Evolutionary conservation across 1,139 yeast genomes (phyloP), one percentile per base, ranked within the genome.

Genomic region (Diutina neorugosa): DNA sequence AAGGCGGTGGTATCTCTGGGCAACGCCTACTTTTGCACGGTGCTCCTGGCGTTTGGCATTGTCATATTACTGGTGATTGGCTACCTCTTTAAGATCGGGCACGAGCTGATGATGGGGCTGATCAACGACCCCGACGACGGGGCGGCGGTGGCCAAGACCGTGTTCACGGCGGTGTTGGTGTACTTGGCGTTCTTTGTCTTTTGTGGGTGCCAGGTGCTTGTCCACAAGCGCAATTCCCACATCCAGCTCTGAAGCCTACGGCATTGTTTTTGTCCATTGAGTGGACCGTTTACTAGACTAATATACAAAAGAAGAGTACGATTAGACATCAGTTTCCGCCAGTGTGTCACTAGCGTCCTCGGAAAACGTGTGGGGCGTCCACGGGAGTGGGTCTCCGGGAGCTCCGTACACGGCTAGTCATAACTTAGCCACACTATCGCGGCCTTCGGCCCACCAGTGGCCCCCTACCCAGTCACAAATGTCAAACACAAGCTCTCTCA

Each of bases 21-120:
- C 48, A 81, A 86, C 65, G 98, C 98, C 43, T 93, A 96, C 86
- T 89, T 88, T 69, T 93, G 98, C 68, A 93, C 98, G 53, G 78
- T 93, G 52, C 75, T 93, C 54, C 90, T 97, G 53, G 88, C 93
- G 27, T 91, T 91, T 66, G 98, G 94, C 55, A 82, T 93, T 46
- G 84, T 89, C 53, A 91, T 93, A 59, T 79, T 93, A 53, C 80
- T 95, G 11, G 86, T 87, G 54, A 80, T 93, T 61, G 98, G 95
- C 20, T 80, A 80, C 60, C 74, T 93, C 60, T 93, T 93, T 74
- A 75, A 84, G 61, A 74, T 74, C 52, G 88, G 84, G 61, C 95
- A 89, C 66, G 98, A 93, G 69, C 78, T 95, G 20, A 84, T 93
- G 85, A 84, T 90, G 73, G 98, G 98, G 7, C 86, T 96, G 46